Conservation (phyloP, 177 flowering plant genomes). For the Vitis hybrid region DNA sequence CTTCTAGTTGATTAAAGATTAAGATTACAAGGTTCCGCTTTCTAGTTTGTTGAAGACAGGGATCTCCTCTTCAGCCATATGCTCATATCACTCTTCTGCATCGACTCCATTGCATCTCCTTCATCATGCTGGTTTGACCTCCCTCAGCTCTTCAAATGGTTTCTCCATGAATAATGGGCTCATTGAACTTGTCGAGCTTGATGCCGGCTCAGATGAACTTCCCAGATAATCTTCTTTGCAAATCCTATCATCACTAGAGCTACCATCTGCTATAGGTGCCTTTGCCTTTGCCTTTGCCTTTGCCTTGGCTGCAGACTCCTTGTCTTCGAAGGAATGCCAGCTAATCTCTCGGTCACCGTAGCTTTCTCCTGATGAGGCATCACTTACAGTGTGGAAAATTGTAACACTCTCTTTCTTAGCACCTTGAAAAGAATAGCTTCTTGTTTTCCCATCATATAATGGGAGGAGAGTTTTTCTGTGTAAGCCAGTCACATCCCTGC, state of each 20-base stretch:
- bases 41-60: slow-evolving; percentile 32
- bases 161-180: slow-evolving; percentile 24
- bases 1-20: background rate
- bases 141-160: background rate
- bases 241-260: slow-evolving; percentile 16
- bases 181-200: slow-evolving; percentile 19
- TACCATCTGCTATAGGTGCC: slow-evolving; percentile 11
- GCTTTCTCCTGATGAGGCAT: slow-evolving; percentile 36
- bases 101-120: slow-evolving; percentile 8
- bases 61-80: slow-evolving; percentile 29
- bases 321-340: slow-evolving; percentile 13
- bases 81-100: slow-evolving; percentile 15
- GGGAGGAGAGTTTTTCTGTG: slow-evolving; percentile 54
- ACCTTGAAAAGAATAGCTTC: slow-evolving; percentile 61
- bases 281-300: slow-evolving; percentile 18
- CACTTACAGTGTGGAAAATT: slow-evolving; percentile 55
- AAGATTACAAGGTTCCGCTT: background rate
- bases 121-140: slow-evolving; percentile 10
- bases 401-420: slow-evolving; percentile 54
- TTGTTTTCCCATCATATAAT: slow-evolving; percentile 33
- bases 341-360: slow-evolving; percentile 22
- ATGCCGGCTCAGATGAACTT: slow-evolving; percentile 18
- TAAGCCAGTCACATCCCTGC: slow-evolving; percentile 43
- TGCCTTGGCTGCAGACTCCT: slow-evolving; percentile 4
- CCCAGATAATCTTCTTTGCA: background rate